Percentiles rank a stretch among this genome's conserved stretches.
These are phyloP conservation scores for Casuarina cunninghamiana DNA, from an alignment of 306 rosid species.

Conservation along the genomic window DNA sequence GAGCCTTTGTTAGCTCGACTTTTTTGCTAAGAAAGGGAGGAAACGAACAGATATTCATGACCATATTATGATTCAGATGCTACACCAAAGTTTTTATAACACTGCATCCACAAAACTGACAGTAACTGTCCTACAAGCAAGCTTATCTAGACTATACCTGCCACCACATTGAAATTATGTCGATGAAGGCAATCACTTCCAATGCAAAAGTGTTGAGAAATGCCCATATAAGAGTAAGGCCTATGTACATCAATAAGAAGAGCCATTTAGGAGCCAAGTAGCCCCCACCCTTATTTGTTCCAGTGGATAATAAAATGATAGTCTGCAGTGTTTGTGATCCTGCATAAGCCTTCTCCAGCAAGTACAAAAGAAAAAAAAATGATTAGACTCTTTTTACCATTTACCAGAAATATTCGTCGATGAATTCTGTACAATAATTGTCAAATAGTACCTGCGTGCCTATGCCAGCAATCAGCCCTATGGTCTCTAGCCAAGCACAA, in stretches of 20 bases:
- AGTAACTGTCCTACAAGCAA: conserved; percentile 6
- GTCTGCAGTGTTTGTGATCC: conserved; percentile 83
- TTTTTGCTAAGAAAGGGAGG: background rate
- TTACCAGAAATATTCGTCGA: background rate
- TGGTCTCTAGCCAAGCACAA: conserved; percentile 90
- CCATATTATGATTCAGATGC: background rate
- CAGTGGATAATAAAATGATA: conserved; percentile 67
- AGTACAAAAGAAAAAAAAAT: conserved; percentile 13
- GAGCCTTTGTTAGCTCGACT: background rate
- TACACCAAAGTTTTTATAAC: background rate
- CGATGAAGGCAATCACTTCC: conserved; percentile 76
- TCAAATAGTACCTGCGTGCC: conserved; percentile 70
- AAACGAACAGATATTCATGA: background rate
- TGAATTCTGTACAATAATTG: background rate
- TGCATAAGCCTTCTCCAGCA: conserved; percentile 75
- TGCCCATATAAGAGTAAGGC: conserved; percentile 84
- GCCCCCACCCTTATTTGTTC: conserved; percentile 81
- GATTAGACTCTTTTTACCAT: conserved; percentile 3
- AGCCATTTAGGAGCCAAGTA: conserved; percentile 83
- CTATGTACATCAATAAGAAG: conserved; percentile 78
- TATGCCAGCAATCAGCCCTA: conserved; percentile 81
- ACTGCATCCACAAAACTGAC: background rate
- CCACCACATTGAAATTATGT: conserved; percentile 87
- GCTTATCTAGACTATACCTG: conserved; percentile 52
- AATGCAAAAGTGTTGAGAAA: conserved; percentile 76